Evolutionary conservation across 2,329 filamentous ascomycete genomes (phyloP), one percentile per base, ranked within the genome.

Genomic region (Arthrobotrys pseudoclavata): DNA sequence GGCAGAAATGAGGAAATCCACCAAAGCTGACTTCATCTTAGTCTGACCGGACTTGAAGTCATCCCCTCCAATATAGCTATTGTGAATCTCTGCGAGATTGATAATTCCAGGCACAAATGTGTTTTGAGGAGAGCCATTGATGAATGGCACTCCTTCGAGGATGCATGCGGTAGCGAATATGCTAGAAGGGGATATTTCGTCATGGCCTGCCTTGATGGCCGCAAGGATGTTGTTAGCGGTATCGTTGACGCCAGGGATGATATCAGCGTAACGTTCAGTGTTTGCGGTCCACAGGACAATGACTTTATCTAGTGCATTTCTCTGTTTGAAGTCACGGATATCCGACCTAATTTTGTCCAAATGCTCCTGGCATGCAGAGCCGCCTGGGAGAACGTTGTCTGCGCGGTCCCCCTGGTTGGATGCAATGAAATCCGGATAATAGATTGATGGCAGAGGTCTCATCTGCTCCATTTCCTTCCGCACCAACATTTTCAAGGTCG

Each of bases 1-100:
- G 57, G 96, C 96, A 84, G 91, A 97, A 90, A 99, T 97, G 84
- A 99, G 86, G 87, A 99, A 99, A 86, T 99, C 96, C 53, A 98
- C 96, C 31, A 99, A 90, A 20, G 96, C 96, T 77, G 96, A 98
- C 87, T 99, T 99, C 96, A 99, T 99, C 90, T 99, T 99, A 84
- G 96, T 99, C 88, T 99, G 96, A 79, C 96, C 96, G 79, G 96
- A 98, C 87, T 99, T 99, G 91, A 99, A 99, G 86, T 99, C 96
- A 82, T 99, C 96, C 80, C 96, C 96, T 75, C 96, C 96, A 82
- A 99, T 94, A 87, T 97, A 99, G 79, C 94, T 90, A 71, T 89
- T 88, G 85, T 96, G 90, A 85, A 91, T 88, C 87, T 96, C 92
- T 22, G 96, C 96, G 74, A 99, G 90, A 83, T 95, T 88, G 81